These are phyloP conservation scores for Saccharomycopsis hybrid DNA, from an alignment of 1,139 yeast species.

Conservation along the genomic window DNA sequence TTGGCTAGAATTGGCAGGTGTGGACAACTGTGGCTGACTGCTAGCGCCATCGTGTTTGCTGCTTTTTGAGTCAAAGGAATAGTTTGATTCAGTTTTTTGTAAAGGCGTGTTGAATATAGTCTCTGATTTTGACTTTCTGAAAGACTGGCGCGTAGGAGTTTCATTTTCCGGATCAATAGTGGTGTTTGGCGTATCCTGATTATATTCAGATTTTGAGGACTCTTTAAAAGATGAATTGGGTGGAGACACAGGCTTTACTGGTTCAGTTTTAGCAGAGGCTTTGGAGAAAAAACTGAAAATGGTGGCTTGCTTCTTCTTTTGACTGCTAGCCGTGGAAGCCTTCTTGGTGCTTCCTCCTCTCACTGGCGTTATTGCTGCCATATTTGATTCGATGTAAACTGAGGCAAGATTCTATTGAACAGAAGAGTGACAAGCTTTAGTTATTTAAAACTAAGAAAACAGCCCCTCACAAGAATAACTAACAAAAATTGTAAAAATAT, in stretches of 20 bases:
- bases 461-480: no score
- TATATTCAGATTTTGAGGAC: not conserved
- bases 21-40: conserved; percentile 16
- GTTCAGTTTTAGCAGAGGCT: not conserved
- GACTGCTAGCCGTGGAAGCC: not conserved
- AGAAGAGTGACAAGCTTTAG: no score
- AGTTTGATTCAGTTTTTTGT: not conserved
- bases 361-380: conserved; percentile 12
- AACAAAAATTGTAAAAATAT: no score
- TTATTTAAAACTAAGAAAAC: no score
- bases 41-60: not conserved
- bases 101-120: not conserved
- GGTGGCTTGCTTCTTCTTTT: conserved; percentile 18
- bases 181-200: not conserved
- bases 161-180: not conserved
- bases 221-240: not conserved
- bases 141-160: not conserved
- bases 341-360: not conserved
- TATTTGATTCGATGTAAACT: not conserved
- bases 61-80: not conserved
- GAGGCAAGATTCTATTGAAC: no score
- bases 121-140: not conserved
- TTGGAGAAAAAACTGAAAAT: conserved; percentile 19
- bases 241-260: not conserved
- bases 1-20: conserved; percentile 15